A percentile compares a stretch with the other conserved stretches of the same genome.
Evolutionary conservation across 495 filamentous ascomycete genomes (phyloP).

Genomic region (Umbilicaria muhlenbergii): DNA sequence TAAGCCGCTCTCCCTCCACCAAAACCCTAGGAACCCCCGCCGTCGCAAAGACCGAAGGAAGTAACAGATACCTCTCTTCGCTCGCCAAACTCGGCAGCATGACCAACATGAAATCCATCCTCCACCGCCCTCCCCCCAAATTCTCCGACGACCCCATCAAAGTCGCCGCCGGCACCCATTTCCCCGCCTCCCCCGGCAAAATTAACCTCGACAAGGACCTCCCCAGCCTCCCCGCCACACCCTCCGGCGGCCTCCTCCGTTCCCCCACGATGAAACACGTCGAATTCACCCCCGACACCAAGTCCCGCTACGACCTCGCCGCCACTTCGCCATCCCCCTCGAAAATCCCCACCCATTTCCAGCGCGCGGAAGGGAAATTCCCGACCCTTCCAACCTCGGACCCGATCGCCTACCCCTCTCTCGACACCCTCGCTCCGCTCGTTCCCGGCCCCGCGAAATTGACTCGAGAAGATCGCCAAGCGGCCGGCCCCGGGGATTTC

Average conservation of each 20-base stretch:
- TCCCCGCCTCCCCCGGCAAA: slow-evolving; percentile 31
- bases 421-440: slow-evolving; percentile 17
- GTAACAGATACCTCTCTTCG: slow-evolving; percentile 14
- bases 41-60: slow-evolving; percentile 10
- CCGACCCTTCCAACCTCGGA: slow-evolving; percentile 13
- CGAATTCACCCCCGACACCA: slow-evolving; percentile 40
- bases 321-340: slow-evolving; percentile 28
- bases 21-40: slow-evolving; percentile 15
- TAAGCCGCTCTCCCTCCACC: slow-evolving; percentile 30
- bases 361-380: not conserved
- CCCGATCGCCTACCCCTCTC: slow-evolving; percentile 24
- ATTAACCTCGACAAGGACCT: slow-evolving; percentile 30
- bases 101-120: slow-evolving; percentile 43
- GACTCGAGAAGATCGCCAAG: slow-evolving; percentile 7
- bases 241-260: slow-evolving; percentile 13
- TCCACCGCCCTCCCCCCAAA: slow-evolving; percentile 41
- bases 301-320: slow-evolving; percentile 24
- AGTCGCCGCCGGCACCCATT: slow-evolving; percentile 44
- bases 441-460: slow-evolving; percentile 7
- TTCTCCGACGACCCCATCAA: slow-evolving; percentile 45
- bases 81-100: slow-evolving; percentile 18
- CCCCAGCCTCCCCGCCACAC: slow-evolving; percentile 14
- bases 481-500: slow-evolving; percentile 33
- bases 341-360: slow-evolving; percentile 20
- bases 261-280: slow-evolving; percentile 41